Evolutionary conservation across 352 stramenopile genomes (phyloP).

Genomic region (Thraustochytrium sp.): DNA sequence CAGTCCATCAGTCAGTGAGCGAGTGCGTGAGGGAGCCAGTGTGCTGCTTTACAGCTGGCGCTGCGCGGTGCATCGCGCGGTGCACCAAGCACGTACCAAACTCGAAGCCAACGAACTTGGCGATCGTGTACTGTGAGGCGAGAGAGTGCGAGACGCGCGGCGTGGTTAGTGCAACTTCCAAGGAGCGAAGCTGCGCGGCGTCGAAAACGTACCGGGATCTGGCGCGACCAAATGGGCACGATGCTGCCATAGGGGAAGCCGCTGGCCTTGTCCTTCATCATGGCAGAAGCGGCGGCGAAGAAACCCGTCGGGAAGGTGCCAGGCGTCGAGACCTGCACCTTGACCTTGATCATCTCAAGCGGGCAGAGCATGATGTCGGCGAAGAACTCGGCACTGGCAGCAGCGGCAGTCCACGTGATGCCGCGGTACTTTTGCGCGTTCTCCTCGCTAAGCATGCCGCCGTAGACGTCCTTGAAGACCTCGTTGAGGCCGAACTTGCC

Average conservation of each 20-base stretch:
- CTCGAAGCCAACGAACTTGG: constrained; percentile 97
- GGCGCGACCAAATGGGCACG: constrained; percentile 68
- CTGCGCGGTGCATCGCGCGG: too few relatives aligned
- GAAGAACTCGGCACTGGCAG: constrained; percentile 85
- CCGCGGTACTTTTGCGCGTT: constrained; percentile 84
- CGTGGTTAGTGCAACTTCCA: too few relatives aligned
- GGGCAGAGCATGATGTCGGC: constrained; percentile 84
- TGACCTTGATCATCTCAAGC: constrained; percentile 91
- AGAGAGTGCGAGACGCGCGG: neutral
- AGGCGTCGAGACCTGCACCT: constrained; percentile 72
- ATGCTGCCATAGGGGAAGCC: constrained; percentile 84
- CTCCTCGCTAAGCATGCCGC: constrained; percentile 76
- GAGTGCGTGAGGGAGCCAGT: too few relatives aligned
- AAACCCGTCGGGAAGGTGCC: constrained; percentile 74
- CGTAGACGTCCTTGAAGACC: constrained; percentile 90
- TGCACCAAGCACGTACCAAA: constrained; percentile 42
- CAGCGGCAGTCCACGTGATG: constrained; percentile 78
- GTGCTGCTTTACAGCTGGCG: too few relatives aligned
- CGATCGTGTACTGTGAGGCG: constrained; percentile 88
- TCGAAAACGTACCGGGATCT: constrained; percentile 74
- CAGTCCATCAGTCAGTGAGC: too few relatives aligned
- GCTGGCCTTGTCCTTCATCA: constrained; percentile 68
- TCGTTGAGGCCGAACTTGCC: constrained; percentile 78
- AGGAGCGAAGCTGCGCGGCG: too few relatives aligned
- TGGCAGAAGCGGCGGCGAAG: constrained; percentile 68